Evolutionary conservation across 495 filamentous ascomycete species (phyloP), one percentile per base, ranked within the genome.

Genomic region (Pseudomonodictys pantanalensis): DNA sequence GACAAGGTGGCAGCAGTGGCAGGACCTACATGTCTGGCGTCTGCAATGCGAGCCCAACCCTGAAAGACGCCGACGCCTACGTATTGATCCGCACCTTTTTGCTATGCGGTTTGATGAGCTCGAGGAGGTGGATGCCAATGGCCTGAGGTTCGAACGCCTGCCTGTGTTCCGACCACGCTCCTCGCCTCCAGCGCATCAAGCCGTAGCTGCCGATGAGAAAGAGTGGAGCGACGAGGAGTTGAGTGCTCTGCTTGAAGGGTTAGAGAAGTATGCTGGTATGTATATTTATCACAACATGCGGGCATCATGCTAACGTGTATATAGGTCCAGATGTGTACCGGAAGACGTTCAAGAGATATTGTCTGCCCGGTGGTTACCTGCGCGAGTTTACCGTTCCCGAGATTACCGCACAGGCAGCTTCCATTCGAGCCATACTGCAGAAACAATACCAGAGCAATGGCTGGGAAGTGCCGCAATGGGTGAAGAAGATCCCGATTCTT

Each of bases 361-460:
- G 72, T 45, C 18, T 41, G 6, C 53, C 32, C 2, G 41, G 46
- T 12, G 60, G 60, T 17, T 8, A 42, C 6, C 42, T 73, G 41
- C 57, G 68, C 10, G 11, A 54, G 4, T 71, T 54, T 46, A 71
- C 26, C 43, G 71, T 71, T 17, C 47, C 56, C 23, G 71, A 75
- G 44, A 71, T 75, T 47, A 63, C 67, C 20, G 30, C 47, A 33
- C 33, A 56, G 41, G 72, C 72, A 35, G 62, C 59, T 15, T 35
- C 33, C 28, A 10, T 71, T 39, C 62, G 57, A 35, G 29, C 57
- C 17, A 41, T 20, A 9, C 29, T 64, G 35, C 45, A 67, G 5
- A 39, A 49, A n/a, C 11, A 48, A 23, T 42, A 43, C 38, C 17
- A 57, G 47, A 25, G 42, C 30, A 43, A 44, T 0, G 56, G 51